Evolutionary conservation across 352 stramenopile genomes (phyloP).

Genomic region (Aphanomyces euteiches): DNA sequence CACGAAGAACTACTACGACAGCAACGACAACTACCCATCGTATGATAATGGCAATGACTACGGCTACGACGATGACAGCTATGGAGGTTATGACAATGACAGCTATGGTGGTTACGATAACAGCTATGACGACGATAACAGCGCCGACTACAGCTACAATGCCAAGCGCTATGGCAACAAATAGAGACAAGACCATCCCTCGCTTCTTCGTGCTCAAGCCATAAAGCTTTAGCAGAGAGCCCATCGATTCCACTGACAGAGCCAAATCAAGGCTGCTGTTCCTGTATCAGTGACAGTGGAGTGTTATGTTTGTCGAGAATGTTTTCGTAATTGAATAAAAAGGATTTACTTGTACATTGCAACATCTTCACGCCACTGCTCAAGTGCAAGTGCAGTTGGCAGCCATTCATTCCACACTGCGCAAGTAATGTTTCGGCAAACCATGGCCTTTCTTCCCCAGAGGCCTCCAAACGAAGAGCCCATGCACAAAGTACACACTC

Average conservation of each 20-base stretch:
- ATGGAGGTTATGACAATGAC: background rate
- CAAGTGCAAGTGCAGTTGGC: background rate
- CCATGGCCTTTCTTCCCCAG: conserved; percentile 10
- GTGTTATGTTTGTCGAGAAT: background rate
- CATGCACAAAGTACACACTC: conserved; percentile 20
- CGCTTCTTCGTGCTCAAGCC: no score
- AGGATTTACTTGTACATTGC: no score
- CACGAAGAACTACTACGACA: background rate
- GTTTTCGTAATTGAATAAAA: no score
- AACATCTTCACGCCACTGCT: background rate
- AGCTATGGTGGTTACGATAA: conserved; percentile 13
- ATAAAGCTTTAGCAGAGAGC: no score
- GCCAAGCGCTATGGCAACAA: background rate
- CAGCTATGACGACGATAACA: conserved; percentile 13
- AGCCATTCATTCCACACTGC: conserved; percentile 27
- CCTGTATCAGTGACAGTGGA: conserved; percentile 30
- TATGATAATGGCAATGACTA: no score
- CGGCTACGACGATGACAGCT: background rate
- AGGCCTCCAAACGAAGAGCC: background rate
- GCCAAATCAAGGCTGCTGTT: conserved; percentile 25
- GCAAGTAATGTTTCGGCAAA: conserved; percentile 16
- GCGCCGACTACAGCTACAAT: conserved; percentile 3
- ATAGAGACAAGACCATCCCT: background rate
- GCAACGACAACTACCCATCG: background rate
- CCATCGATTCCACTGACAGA: conserved; percentile 25